Evolutionary conservation across 2,329 filamentous ascomycete species (phyloP).

Genomic region (Pseudogymnoascus sp.): DNA sequence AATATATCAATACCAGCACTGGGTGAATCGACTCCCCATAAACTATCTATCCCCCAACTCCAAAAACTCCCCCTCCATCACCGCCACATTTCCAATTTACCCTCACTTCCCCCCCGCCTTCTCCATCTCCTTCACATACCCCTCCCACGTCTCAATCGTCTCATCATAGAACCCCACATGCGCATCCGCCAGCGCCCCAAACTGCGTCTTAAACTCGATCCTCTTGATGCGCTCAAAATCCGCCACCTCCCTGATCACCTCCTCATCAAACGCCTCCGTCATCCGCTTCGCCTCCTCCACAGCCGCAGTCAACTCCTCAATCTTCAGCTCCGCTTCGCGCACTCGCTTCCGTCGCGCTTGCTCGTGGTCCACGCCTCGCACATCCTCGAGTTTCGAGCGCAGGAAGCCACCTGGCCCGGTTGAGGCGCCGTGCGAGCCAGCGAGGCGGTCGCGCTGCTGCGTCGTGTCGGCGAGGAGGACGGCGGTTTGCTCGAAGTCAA

Average conservation of each 20-base stretch:
- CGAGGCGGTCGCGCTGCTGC: slow-evolving; percentile 64
- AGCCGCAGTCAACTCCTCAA: slow-evolving; percentile 82
- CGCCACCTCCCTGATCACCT: slow-evolving; percentile 83
- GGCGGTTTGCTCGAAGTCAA: slow-evolving; percentile 92
- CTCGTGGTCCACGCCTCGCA: slow-evolving; percentile 93
- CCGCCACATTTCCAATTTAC: not conserved
- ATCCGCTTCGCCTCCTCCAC: slow-evolving; percentile 82
- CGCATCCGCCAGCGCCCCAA: slow-evolving; percentile 74
- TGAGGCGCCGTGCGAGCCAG: slow-evolving; percentile 52
- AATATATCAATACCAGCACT: not conserved
- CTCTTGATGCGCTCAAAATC: slow-evolving; percentile 98
- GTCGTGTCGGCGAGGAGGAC: slow-evolving; percentile 93
- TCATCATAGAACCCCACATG: slow-evolving; percentile 81
- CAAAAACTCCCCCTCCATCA: not conserved
- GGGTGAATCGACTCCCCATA: not conserved
- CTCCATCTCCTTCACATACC: slow-evolving; percentile 84
- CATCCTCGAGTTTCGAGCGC: slow-evolving; percentile 90
- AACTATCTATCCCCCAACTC: not conserved
- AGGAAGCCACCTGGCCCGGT: slow-evolving; percentile 80
- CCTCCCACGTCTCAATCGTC: slow-evolving; percentile 78
- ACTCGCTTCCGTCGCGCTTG: slow-evolving; percentile 79
- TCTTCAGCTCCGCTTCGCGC: slow-evolving; percentile 83
- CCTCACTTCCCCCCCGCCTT: slow-evolving; percentile 40
- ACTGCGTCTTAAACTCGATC: slow-evolving; percentile 79
- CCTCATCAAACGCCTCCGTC: slow-evolving; percentile 89